phyloP scores from a whole-genome alignment of 2,329 filamentous ascomycete species.

The Hymenoscyphus occultus region DNA sequence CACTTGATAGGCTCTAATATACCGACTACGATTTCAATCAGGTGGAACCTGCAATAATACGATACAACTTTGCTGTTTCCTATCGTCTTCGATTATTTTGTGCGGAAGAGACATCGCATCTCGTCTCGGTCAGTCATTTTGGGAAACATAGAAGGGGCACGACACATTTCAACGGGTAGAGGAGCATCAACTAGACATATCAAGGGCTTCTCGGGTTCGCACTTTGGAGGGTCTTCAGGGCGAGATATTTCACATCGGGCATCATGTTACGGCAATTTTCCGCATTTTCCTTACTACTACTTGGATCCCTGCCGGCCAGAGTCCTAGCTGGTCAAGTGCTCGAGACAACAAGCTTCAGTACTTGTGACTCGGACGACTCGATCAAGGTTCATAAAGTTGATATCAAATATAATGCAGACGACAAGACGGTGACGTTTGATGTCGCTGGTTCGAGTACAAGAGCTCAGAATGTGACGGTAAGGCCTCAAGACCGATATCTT shows the following conservation, averaged over 20 bases:
- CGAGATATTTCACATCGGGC: constrained; percentile 14
- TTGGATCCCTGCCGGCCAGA: constrained; percentile 32
- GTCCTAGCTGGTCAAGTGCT: constrained; percentile 69
- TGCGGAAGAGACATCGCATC: background rate
- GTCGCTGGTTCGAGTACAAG: constrained; percentile 72
- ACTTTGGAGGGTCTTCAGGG: constrained; percentile 13
- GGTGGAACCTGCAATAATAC: background rate
- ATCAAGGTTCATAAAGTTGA: constrained; percentile 73
- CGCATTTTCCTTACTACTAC: constrained; percentile 32
- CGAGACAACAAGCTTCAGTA: constrained; percentile 74
- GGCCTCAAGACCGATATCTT: background rate
- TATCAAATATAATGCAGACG: constrained; percentile 74
- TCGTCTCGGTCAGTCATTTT: background rate
- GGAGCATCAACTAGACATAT: constrained; percentile 13
- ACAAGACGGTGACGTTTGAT: constrained; percentile 74
- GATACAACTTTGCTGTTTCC: constrained; percentile 6
- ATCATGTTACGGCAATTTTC: constrained; percentile 33
- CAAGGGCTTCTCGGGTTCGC: constrained; percentile 7
- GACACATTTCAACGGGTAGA: background rate
- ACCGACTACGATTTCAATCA: constrained; percentile 3
- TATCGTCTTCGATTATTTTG: background rate
- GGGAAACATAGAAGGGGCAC: constrained; percentile 2
- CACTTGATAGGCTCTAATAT: background rate
- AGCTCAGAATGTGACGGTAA: constrained; percentile 58
- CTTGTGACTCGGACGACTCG: constrained; percentile 58